Conservation (phyloP, 352 stramenopile genomes). For the Phytophthora citrophthora region DNA sequence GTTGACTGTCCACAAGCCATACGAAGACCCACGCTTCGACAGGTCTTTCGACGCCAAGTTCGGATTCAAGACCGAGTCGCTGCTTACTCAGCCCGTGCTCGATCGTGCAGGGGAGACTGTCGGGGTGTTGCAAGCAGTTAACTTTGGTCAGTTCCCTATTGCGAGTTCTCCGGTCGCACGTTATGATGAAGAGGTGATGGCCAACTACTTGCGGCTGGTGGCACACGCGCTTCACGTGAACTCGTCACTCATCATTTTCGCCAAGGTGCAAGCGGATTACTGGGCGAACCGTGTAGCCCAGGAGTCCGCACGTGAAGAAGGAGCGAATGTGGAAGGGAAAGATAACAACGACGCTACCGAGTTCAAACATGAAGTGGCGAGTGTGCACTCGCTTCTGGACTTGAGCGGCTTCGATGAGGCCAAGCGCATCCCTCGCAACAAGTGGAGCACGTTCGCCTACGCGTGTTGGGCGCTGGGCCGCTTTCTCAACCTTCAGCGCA, state of each 20-base stretch:
- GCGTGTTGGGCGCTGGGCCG: slow-evolving; percentile 66
- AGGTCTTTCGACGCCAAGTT: slow-evolving; percentile 81
- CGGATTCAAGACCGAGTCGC: slow-evolving; percentile 83
- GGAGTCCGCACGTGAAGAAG: slow-evolving; percentile 22
- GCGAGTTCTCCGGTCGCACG: slow-evolving; percentile 55
- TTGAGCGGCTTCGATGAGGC: slow-evolving; percentile 70
- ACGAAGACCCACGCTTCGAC: slow-evolving; percentile 84
- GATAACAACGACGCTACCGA: not conserved
- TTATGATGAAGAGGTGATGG: slow-evolving; percentile 69
- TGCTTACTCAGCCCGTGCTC: slow-evolving; percentile 77
- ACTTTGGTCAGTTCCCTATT: slow-evolving; percentile 58
- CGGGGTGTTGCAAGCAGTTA: slow-evolving; percentile 70
- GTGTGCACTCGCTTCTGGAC: slow-evolving; percentile 70
- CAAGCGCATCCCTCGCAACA: slow-evolving; percentile 69
- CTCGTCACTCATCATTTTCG: slow-evolving; percentile 83
- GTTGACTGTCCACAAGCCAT: slow-evolving; percentile 71
- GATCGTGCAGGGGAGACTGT: slow-evolving; percentile 72
- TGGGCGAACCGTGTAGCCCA: slow-evolving; percentile 65
- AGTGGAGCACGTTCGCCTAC: slow-evolving; percentile 82
- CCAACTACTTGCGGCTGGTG: slow-evolving; percentile 68
- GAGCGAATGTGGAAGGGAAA: not conserved
- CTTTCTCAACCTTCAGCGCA: slow-evolving; percentile 49
- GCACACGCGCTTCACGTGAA: slow-evolving; percentile 69
- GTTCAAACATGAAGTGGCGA: slow-evolving; percentile 66
- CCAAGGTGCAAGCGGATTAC: slow-evolving; percentile 82